These are phyloP conservation scores for Boletus subparvulus DNA, from an alignment of 768 basidiomycete genomes.

Conservation along the genomic window DNA sequence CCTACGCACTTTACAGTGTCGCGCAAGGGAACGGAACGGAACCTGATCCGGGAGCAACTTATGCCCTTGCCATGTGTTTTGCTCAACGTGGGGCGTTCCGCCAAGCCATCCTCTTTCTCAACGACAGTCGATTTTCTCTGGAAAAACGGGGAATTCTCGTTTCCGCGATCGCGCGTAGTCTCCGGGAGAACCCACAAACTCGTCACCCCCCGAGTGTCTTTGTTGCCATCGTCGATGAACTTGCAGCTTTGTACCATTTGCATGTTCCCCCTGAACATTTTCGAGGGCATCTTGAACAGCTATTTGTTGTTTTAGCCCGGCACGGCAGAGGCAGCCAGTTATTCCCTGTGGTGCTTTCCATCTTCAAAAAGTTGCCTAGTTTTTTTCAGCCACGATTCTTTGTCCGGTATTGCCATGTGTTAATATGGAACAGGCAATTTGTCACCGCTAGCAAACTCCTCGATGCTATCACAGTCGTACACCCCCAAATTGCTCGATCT, in stretches of 20 bases:
- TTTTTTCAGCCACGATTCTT: constrained; percentile 44
- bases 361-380: constrained; percentile 34
- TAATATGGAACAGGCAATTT: constrained; percentile 44
- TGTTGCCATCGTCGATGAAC: constrained; percentile 33
- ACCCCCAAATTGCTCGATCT: constrained; percentile 14
- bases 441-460: constrained; percentile 34
- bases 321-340: constrained; percentile 38
- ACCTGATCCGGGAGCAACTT: constrained; percentile 23
- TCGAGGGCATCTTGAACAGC: constrained; percentile 44
- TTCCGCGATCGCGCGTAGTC: constrained; percentile 36
- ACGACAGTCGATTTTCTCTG: constrained; percentile 28
- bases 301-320: constrained; percentile 40
- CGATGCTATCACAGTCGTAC: constrained; percentile 16
- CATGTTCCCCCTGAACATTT: constrained; percentile 40
- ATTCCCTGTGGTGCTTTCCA: constrained; percentile 39
- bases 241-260: constrained; percentile 38
- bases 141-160: constrained; percentile 39
- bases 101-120: constrained; percentile 37
- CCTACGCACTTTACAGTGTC: constrained; percentile 36
- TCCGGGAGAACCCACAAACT: constrained; percentile 36
- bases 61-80: constrained; percentile 33
- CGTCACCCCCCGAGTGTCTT: constrained; percentile 32
- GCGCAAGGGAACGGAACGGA: constrained; percentile 22
- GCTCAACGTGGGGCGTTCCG: constrained; percentile 26
- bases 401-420: constrained; percentile 35